Evolutionary conservation across 2,329 filamentous ascomycete species (phyloP), one percentile per base, ranked within the genome.

Genomic region (Cercospora citrullina): DNA sequence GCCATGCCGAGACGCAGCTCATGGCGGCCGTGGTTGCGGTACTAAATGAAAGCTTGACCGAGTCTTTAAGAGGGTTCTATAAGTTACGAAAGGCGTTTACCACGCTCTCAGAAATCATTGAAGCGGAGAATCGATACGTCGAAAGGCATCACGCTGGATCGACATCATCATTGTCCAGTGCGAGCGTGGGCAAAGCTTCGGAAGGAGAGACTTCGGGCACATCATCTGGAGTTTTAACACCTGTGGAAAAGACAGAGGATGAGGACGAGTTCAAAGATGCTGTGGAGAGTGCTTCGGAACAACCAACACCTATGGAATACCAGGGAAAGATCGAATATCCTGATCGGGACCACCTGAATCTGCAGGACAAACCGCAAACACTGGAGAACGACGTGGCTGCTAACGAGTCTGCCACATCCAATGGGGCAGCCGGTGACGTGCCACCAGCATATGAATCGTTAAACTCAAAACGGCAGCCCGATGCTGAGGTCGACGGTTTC

Each of bases 61-160:
- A 98, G 78, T 93, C 89, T 16, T 87, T 98, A 78, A 93, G 90
- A 80, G 93, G 93, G 5, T 98, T 98, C 76, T 96, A 96, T 77
- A 96, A 95, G 80, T 81, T 98, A 73, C 86, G 94, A 69, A 96
- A 96, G 78, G 94, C 94, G 0, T 98, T 91, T 75, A 82, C 93
- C 45, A 90, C 93, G 0, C 83, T 99, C 3, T 91, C 97, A 75
- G 85, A 85, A 9, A 91, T 99, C 65, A 85, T 94, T 76, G 86
- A 91, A 68, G 87, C 90, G 36, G 94, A 97, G 80, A 86, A 86
- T 26, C 87, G 85, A 69, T 88, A 85, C 69, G 75, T 87, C 76
- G 68, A 77, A 72, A 69, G 81, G 78, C 68, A 70, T 31, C 60
- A 64, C 23, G 61, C 72, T 16, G 64, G 30, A 16, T 67, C 64